Evolutionary conservation across 1,284 basidiomycete genomes (phyloP).

Genomic region (Neolentinus lepideus): DNA sequence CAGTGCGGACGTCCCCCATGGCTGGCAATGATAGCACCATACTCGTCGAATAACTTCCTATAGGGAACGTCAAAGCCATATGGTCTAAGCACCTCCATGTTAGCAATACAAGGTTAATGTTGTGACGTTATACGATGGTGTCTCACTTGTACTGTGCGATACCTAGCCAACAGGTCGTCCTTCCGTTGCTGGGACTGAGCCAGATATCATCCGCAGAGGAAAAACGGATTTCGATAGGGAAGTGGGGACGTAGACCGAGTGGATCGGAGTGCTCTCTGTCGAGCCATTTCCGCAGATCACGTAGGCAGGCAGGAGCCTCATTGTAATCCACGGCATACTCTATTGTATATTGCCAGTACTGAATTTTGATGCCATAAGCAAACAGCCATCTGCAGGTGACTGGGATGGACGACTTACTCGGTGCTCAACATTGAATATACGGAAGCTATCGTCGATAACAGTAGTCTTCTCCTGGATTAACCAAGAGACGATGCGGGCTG

Average conservation of each 20-base stretch:
- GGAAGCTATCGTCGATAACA: conserved; percentile 69
- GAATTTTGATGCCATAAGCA: conserved; percentile 9
- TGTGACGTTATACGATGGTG: no score
- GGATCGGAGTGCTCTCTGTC: conserved; percentile 62
- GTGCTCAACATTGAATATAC: conserved; percentile 82
- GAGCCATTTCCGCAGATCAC: conserved; percentile 73
- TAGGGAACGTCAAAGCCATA: conserved; percentile 90
- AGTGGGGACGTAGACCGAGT: conserved; percentile 80
- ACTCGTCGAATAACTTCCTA: conserved; percentile 71
- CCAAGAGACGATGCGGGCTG: conserved; percentile 55
- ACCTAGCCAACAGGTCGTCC: conserved; percentile 90
- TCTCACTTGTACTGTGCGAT: conserved; percentile 88
- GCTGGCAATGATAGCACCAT: conserved; percentile 68
- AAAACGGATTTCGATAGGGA: conserved; percentile 92
- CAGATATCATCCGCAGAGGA: conserved; percentile 88
- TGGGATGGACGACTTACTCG: conserved; percentile 39
- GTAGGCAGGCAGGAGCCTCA: conserved; percentile 58
- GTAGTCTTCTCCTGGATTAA: conserved; percentile 40
- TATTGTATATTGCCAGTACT: conserved; percentile 86
- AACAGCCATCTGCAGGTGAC: conserved; percentile 5
- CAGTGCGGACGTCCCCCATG: conserved; percentile 91
- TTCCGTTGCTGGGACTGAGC: conserved; percentile 83
- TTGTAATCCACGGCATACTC: conserved; percentile 88
- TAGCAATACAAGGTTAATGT: no score
- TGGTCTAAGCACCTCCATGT: no score